Conservation (phyloP, 129 eudicot species). For the Centella asiatica region DNA sequence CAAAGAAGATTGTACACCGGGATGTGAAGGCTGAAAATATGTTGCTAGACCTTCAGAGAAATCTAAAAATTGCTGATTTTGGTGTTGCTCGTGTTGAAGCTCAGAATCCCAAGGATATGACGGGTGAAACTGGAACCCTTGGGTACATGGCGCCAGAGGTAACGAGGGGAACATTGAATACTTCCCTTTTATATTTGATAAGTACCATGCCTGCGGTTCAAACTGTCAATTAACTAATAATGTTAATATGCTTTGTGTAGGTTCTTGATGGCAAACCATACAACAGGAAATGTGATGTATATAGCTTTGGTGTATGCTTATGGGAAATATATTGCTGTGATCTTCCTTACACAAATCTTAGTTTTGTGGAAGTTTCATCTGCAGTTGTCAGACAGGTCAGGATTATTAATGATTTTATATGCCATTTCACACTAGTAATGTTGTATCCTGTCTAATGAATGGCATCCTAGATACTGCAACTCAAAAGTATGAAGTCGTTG, state of each 20-base stretch:
- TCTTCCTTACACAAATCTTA: conserved; percentile 60
- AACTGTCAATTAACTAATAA: neutral
- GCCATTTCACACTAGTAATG: neutral
- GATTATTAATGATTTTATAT: neutral
- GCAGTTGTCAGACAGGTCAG: conserved; percentile 77
- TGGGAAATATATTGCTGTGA: conserved; percentile 98
- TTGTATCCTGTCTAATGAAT: neutral
- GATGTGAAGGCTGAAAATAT: conserved; percentile 94
- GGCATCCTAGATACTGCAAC: neutral
- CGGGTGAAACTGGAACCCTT: conserved; percentile 93
- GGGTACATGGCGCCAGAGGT: conserved; percentile 99
- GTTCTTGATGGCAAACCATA: conserved; percentile 94
- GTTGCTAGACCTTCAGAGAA: conserved; percentile 54
- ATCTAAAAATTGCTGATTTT: conserved; percentile 81
- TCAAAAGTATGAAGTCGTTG: neutral
- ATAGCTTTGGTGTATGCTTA: conserved; percentile 88
- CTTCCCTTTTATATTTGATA: neutral
- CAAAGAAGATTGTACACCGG: conserved; percentile 88
- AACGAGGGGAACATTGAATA: neutral
- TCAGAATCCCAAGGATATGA: conserved; percentile 83
- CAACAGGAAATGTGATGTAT: conserved; percentile 79
- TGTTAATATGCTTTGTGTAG: conserved; percentile 22
- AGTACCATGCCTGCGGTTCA: neutral
- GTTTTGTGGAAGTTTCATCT: conserved; percentile 80
- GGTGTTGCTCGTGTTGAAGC: conserved; percentile 97